Evolutionary conservation across 768 basidiomycete species (phyloP).

Genomic region (Xerocomellus amylosporus): DNA sequence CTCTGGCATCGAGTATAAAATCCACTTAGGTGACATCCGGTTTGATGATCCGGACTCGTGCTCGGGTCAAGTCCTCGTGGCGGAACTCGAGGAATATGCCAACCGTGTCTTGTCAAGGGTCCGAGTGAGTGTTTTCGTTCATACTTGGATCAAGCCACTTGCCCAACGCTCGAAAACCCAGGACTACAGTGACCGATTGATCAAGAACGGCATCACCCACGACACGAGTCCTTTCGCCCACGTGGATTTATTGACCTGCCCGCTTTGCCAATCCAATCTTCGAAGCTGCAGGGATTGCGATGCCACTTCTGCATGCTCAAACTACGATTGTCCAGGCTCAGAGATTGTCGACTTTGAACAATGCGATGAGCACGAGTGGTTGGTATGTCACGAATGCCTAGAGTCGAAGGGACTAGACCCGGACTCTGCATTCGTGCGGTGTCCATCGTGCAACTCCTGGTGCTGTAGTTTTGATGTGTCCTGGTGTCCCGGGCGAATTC

Average conservation of each 20-base stretch:
- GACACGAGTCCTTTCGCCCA: background rate
- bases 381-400: background rate
- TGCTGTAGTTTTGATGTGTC: background rate
- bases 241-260: slow-evolving; percentile 3
- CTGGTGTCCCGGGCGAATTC: background rate
- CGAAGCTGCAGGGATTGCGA: background rate
- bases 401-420: background rate
- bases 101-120: background rate
- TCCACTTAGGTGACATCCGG: background rate
- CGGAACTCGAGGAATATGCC: background rate
- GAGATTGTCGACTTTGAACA: background rate
- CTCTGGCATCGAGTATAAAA: background rate
- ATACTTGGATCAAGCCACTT: background rate
- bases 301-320: background rate
- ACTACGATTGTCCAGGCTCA: background rate
- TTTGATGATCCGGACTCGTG: no score
- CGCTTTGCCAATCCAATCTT: background rate
- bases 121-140: background rate
- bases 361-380: background rate
- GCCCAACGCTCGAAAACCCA: background rate
- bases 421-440: background rate
- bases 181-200: background rate
- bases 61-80: background rate
- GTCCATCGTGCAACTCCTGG: slow-evolving; percentile 1
- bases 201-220: background rate